phyloP scores from a whole-genome alignment of 2,329 filamentous ascomycete species.

The Ceratocystis variospora region DNA sequence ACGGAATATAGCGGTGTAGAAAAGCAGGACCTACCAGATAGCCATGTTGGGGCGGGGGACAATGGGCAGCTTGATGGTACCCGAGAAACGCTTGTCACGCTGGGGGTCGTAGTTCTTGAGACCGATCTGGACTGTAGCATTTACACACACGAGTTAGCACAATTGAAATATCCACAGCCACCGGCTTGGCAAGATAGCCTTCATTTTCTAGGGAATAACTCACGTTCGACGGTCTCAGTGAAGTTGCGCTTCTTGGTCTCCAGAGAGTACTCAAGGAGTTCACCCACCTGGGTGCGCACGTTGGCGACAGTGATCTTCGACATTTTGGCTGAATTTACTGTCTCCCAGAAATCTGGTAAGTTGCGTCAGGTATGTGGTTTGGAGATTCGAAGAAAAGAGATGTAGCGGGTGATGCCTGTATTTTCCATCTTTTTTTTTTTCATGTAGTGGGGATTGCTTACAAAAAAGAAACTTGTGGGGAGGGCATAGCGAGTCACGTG shows the following conservation, averaged over 20 bases:
- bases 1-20: not conserved
- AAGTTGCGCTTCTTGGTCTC: slow-evolving; percentile 97
- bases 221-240: slow-evolving; percentile 69
- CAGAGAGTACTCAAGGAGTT: slow-evolving; percentile 87
- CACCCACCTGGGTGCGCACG: slow-evolving; percentile 87
- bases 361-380: slow-evolving; percentile 16
- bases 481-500: slow-evolving; percentile 19
- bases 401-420: not conserved
- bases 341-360: slow-evolving; percentile 49
- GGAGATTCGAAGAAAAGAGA: slow-evolving; percentile 9
- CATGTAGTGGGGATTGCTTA: not conserved
- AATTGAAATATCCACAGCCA: not conserved
- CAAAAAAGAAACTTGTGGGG: slow-evolving; percentile 14
- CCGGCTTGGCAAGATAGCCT: not conserved
- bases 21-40: slow-evolving; percentile 43
- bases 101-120: slow-evolving; percentile 98
- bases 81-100: slow-evolving; percentile 99
- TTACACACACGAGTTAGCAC: slow-evolving; percentile 10
- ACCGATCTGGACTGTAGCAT: slow-evolving; percentile 55
- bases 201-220: slow-evolving; percentile 19
- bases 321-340: slow-evolving; percentile 50
- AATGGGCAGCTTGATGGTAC: slow-evolving; percentile 88
- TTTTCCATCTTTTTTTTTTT: slow-evolving; percentile 4
- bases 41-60: slow-evolving; percentile 83
- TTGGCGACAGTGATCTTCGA: slow-evolving; percentile 85